Evolutionary conservation across 371 early-diverging fungal genomes (phyloP), one percentile per base, ranked within the genome.

Genomic region (Lichtheimia hyalospora): DNA sequence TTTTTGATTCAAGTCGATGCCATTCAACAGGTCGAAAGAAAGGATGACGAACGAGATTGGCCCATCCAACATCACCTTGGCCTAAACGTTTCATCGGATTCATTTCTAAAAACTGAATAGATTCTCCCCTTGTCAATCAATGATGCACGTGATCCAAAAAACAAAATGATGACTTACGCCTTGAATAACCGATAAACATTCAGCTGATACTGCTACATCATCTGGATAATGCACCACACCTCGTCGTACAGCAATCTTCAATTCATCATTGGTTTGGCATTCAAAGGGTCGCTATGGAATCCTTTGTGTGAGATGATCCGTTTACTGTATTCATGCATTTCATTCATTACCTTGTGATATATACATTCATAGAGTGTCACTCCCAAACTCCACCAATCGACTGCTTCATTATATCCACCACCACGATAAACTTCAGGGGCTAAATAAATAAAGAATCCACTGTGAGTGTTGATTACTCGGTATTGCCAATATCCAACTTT

Each of bases 361-460:
- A 87, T 77, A 44, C 82, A 79, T 62, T 89, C 89, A 61, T 86
- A 96, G 20, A 96, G 67, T 6, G 90, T 73, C 13, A 96, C 86
- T 0, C 96, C 98, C n/a, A 96, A 61, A 10, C 90, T 82, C 98
- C 98, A 98, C 91, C 95, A 94, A 71, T 98, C 94, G 14, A 91
- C 85, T 3, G 86, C 79, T 61, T 82, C 80, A 41, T 80, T 81
- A 65, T 95, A 94, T 3, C 91, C 91, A 8, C 82, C 80, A 7
- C 82, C 78, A 44, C 74, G 74, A 57, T 90, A 88, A 2, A 94
- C 78, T 63, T 94, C 95, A 2, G 95, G 95, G 3, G 95, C 94
- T 88, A 48, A 13, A 16, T 67, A 64, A 25, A 52, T 48, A 46
- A 56, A 64, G 10, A 43, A 41, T 49, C 21, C 8, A 53, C 21